Evolutionary conservation across 2,329 filamentous ascomycete genomes (phyloP).

Genomic region (Penicillium sp.): DNA sequence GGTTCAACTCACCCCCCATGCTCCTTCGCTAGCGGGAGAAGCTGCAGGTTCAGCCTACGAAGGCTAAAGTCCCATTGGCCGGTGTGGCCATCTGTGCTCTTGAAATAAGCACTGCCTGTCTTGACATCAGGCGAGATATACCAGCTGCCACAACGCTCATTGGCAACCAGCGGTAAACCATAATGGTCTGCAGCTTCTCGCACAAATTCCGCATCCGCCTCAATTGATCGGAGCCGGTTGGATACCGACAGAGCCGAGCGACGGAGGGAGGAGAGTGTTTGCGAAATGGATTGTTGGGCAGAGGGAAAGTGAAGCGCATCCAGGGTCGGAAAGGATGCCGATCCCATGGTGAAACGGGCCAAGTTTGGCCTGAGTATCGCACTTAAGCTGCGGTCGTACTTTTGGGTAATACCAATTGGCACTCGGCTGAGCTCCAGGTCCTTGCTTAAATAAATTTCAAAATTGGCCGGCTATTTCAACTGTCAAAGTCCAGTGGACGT

Average conservation of each 20-base stretch:
- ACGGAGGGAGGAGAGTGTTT: conserved; percentile 68
- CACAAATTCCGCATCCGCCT: conserved; percentile 73
- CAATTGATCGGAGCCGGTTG: conserved; percentile 80
- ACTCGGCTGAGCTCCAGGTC: background rate
- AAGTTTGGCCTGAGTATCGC: background rate
- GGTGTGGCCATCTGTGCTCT: conserved; percentile 93
- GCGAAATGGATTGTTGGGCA: conserved; percentile 63
- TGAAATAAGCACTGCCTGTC: conserved; percentile 82
- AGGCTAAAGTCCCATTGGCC: conserved; percentile 89
- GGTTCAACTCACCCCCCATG: conserved; percentile 60
- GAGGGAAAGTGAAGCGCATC: conserved; percentile 54
- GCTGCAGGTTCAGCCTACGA: conserved; percentile 77
- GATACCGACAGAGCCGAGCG: conserved; percentile 72
- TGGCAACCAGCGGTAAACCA: conserved; percentile 73
- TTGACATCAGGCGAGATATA: conserved; percentile 70
- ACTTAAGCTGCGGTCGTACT: conserved; percentile 1
- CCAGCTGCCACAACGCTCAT: conserved; percentile 95
- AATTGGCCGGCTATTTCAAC: background rate
- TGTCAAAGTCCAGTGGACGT: background rate
- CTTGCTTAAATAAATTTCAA: background rate
- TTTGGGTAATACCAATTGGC: conserved; percentile 3
- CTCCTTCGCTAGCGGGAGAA: conserved; percentile 65
- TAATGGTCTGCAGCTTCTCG: conserved; percentile 51
- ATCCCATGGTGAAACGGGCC: conserved; percentile 23
- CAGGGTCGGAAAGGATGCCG: conserved; percentile 34